Conservation (phyloP, 805 yeast genomes). For the Henningerozyma blattae region DNA sequence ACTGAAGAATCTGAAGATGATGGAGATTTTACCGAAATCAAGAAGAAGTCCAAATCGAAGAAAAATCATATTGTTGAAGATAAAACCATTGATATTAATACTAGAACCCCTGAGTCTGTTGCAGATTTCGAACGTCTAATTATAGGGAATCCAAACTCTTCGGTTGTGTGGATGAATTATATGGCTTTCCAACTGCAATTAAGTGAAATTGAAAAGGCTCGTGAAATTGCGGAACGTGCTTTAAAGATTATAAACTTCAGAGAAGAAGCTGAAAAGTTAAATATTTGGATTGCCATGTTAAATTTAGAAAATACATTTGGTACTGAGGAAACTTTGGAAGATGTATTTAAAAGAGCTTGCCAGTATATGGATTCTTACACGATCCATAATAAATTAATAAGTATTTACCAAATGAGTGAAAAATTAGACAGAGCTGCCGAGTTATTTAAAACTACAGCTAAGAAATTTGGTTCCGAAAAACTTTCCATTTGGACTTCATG, state of each 20-base stretch:
- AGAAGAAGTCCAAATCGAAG: constrained; percentile 35
- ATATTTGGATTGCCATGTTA: constrained; percentile 90
- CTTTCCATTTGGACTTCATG: constrained; percentile 71
- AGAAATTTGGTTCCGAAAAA: constrained; percentile 64
- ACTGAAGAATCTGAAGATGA: constrained; percentile 44
- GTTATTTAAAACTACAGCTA: constrained; percentile 53
- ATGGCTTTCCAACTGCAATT: constrained; percentile 96
- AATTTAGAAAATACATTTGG: constrained; percentile 95
- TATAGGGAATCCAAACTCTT: constrained; percentile 86
- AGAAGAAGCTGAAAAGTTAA: constrained; percentile 86
- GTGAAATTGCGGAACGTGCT: constrained; percentile 89
- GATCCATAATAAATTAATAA: constrained; percentile 70
- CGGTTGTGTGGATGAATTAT: constrained; percentile 92
- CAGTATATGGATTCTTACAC: constrained; percentile 83
- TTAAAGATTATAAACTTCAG: constrained; percentile 79
- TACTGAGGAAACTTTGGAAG: constrained; percentile 66
- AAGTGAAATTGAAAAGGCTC: constrained; percentile 87
- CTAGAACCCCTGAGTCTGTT: constrained; percentile 84
- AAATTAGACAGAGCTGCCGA: constrained; percentile 59
- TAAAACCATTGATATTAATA: constrained; percentile 69
- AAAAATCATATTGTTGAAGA: constrained; percentile 45
- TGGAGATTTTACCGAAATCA: constrained; percentile 35
- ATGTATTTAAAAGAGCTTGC: constrained; percentile 69
- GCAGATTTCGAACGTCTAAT: constrained; percentile 86
- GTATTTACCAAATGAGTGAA: constrained; percentile 64